These are phyloP conservation scores for Saccharomycopsis phalli DNA, from an alignment of 1,139 yeast genomes.

Conservation along the genomic window DNA sequence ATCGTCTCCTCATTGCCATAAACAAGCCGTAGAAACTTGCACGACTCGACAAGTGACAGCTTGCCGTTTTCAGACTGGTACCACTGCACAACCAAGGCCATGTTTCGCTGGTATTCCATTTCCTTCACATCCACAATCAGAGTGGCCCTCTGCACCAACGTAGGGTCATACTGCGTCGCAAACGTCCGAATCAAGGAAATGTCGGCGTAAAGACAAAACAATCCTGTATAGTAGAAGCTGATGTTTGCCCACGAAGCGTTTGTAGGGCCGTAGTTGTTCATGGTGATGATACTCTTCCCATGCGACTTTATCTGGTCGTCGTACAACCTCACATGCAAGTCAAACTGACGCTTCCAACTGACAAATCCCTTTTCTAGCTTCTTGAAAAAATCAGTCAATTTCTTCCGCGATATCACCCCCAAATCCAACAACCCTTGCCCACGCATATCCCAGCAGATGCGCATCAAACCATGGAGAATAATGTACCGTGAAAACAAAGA, in stretches of 20 bases:
- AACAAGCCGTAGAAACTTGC: conserved; percentile 12
- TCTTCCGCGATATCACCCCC: conserved; percentile 29
- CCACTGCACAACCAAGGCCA: conserved; percentile 10
- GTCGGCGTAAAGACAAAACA: conserved; percentile 20
- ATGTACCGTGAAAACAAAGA: conserved; percentile 32
- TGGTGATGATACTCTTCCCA: not conserved
- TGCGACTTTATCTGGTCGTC: conserved; percentile 2
- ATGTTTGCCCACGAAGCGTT: conserved; percentile 24
- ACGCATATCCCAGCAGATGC: conserved; percentile 32
- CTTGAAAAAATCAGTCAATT: conserved; percentile 24
- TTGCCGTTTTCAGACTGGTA: conserved; percentile 11
- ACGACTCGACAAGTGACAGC: conserved; percentile 11
- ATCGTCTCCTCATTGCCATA: conserved; percentile 9
- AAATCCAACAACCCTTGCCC: conserved; percentile 29
- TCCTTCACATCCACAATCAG: conserved; percentile 6
- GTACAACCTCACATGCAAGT: conserved; percentile 25
- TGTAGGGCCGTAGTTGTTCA: conserved; percentile 22
- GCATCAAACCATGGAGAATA: conserved; percentile 31
- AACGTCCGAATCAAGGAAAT: conserved; percentile 5
- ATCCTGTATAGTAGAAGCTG: conserved; percentile 21
- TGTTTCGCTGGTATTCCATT: conserved; percentile 8
- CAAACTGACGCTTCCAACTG: conserved; percentile 33
- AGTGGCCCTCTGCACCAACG: not conserved
- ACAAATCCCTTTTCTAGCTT: conserved; percentile 29
- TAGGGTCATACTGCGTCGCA: conserved; percentile 10